Evolutionary conservation across 345 rosid genomes (phyloP).

Genomic region (Gossypium longicalyx): DNA sequence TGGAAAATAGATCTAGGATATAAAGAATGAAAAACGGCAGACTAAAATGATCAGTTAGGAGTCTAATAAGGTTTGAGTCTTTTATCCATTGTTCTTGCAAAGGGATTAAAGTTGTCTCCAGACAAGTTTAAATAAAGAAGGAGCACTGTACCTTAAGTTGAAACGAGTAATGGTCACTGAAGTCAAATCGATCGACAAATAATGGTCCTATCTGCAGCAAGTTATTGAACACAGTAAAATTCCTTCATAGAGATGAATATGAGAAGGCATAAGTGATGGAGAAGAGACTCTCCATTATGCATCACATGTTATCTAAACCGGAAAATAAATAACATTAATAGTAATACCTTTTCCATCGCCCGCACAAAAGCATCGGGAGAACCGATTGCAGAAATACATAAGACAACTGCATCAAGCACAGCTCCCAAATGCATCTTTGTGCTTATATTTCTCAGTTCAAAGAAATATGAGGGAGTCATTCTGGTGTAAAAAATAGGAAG

Average conservation of each 20-base stretch:
- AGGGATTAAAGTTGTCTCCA: background rate
- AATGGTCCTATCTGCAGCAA: constrained; percentile 61
- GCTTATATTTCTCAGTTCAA: constrained; percentile 39
- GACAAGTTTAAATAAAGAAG: background rate
- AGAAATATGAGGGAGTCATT: constrained; percentile 57
- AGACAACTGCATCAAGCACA: constrained; percentile 28
- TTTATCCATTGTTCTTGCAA: background rate
- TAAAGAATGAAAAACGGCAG: background rate
- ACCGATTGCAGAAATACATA: constrained; percentile 78
- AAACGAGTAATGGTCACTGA: constrained; percentile 67
- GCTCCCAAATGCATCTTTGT: constrained; percentile 35
- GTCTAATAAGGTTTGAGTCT: background rate
- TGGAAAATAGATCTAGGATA: background rate
- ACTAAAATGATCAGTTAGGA: background rate
- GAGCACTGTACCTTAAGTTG: constrained; percentile 33
- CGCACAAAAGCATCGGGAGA: constrained; percentile 63
- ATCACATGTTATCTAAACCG: background rate
- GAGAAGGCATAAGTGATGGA: background rate
- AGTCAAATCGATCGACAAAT: constrained; percentile 57
- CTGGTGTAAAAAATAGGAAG: constrained; percentile 51
- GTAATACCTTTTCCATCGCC: constrained; percentile 43
- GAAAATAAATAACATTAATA: background rate
- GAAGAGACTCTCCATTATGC: background rate
- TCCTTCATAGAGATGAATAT: background rate
- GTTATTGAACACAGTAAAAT: background rate